phyloP scores from a whole-genome alignment of 495 filamentous ascomycete genomes.

The Xylaria castorea region DNA sequence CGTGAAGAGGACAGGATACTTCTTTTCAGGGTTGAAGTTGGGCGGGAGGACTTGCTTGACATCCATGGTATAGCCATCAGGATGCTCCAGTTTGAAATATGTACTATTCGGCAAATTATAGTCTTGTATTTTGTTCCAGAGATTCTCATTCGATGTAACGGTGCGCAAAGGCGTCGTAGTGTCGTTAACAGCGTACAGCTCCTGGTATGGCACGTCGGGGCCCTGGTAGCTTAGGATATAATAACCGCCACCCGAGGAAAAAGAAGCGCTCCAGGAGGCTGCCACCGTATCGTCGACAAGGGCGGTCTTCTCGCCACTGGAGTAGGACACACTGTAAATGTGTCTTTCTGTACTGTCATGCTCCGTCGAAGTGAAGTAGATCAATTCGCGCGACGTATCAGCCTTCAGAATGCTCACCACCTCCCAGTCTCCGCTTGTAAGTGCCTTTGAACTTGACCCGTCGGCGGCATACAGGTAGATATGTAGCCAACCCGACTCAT shows the following conservation, averaged over 20 bases:
- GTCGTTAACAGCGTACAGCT: conserved; percentile 56
- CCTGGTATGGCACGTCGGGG: conserved; percentile 63
- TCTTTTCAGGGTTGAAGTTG: conserved; percentile 57
- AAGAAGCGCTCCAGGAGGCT: conserved; percentile 61
- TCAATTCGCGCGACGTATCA: conserved; percentile 53
- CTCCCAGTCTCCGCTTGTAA: conserved; percentile 64
- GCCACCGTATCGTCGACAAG: conserved; percentile 57
- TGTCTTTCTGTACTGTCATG: conserved; percentile 62
- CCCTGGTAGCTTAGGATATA: conserved; percentile 64
- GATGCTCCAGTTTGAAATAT: conserved; percentile 56
- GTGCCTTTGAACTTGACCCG: conserved; percentile 50
- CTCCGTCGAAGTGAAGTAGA: conserved; percentile 64
- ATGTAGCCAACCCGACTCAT: conserved; percentile 62
- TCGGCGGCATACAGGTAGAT: conserved; percentile 61
- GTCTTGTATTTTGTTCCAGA: conserved; percentile 50
- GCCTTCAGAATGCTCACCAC: conserved; percentile 57
- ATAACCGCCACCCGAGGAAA: conserved; percentile 58
- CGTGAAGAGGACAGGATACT: conserved; percentile 63
- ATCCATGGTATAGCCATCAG: conserved; percentile 56
- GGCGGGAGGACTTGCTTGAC: conserved; percentile 57
- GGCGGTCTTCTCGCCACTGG: conserved; percentile 52
- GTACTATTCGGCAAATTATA: conserved; percentile 60
- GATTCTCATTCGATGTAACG: conserved; percentile 56
- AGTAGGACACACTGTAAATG: conserved; percentile 59
- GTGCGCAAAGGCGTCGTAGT: conserved; percentile 52